Percentiles rank a stretch among this genome's conserved stretches.
Conservation (phyloP, 2,329 filamentous ascomycete genomes). For the Fusarium lyarnte region DNA sequence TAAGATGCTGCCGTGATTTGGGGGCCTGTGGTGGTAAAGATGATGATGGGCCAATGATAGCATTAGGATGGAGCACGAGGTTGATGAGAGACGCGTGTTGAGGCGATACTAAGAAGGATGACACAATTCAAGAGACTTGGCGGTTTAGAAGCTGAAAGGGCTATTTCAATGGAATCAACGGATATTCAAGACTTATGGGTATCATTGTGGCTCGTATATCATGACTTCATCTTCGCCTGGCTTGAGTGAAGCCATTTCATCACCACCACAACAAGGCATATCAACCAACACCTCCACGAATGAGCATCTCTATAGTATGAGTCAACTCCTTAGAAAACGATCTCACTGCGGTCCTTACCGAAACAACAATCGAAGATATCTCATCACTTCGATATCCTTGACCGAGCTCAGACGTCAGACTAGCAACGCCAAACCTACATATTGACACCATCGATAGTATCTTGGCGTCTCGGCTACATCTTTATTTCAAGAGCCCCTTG, state of each 20-base stretch:
- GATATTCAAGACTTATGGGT: neutral
- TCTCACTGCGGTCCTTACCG: neutral
- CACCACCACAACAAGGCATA: neutral
- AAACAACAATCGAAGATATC: neutral
- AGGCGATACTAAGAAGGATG: neutral
- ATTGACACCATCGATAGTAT: neutral
- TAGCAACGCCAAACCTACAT: slow-evolving; percentile 7
- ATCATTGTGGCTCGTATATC: neutral
- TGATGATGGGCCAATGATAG: slow-evolving; percentile 30
- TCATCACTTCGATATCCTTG: neutral
- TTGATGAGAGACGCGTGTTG: slow-evolving; percentile 10
- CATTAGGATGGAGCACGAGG: slow-evolving; percentile 34
- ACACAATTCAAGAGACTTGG: neutral
- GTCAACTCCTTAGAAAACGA: too few species aligned
- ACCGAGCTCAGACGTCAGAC: slow-evolving; percentile 10
- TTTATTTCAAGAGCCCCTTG: neutral
- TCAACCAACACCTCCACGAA: neutral
- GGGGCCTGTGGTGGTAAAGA: neutral
- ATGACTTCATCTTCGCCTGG: neutral
- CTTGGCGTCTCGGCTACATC: neutral
- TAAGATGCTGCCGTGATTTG: neutral
- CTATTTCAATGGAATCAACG: neutral
- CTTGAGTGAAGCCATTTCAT: neutral
- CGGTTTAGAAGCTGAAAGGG: neutral
- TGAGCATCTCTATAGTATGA: neutral